phyloP scores from a whole-genome alignment of 768 basidiomycete genomes.

The Glaciozyma antarctica region DNA sequence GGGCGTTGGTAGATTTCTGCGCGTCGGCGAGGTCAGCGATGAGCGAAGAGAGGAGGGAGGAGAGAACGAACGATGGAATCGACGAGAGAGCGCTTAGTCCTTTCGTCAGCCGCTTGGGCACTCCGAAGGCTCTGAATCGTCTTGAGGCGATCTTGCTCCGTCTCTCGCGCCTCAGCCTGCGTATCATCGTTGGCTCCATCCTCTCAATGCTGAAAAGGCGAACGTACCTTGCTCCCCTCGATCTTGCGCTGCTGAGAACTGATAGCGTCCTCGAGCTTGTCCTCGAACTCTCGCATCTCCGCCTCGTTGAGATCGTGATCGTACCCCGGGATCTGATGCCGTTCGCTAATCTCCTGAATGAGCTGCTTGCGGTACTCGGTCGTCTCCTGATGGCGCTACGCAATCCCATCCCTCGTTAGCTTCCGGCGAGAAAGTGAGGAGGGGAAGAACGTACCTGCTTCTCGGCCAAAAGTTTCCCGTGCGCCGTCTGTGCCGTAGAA shows the following conservation, averaged over 20 bases:
- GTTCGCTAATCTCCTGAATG: slow-evolving; percentile 59
- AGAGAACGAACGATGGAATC: too few relatives aligned
- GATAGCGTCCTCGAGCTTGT: slow-evolving; percentile 48
- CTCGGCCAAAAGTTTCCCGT: slow-evolving; percentile 61
- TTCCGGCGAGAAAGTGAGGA: background rate
- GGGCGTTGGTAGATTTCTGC: slow-evolving; percentile 35
- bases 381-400: slow-evolving; percentile 63
- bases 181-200: background rate
- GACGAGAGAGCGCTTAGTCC: slow-evolving; percentile 37
- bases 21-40: background rate
- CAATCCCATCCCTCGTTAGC: background rate
- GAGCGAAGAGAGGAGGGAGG: background rate
- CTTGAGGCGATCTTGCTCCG: slow-evolving; percentile 49
- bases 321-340: slow-evolving; percentile 64
- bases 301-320: slow-evolving; percentile 60
- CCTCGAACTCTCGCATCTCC: slow-evolving; percentile 49
- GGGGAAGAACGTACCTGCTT: slow-evolving; percentile 44
- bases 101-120: slow-evolving; percentile 36
- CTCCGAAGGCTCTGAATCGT: slow-evolving; percentile 51
- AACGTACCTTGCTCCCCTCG: slow-evolving; percentile 30
- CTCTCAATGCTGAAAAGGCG: too few relatives aligned
- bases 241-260: slow-evolving; percentile 19
- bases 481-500: slow-evolving; percentile 27
- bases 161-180: slow-evolving; percentile 37
- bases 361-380: slow-evolving; percentile 61